Evolutionary conservation across 2,329 filamentous ascomycete species (phyloP), one percentile per base, ranked within the genome.

Genomic region (Clarireedia hainanense): DNA sequence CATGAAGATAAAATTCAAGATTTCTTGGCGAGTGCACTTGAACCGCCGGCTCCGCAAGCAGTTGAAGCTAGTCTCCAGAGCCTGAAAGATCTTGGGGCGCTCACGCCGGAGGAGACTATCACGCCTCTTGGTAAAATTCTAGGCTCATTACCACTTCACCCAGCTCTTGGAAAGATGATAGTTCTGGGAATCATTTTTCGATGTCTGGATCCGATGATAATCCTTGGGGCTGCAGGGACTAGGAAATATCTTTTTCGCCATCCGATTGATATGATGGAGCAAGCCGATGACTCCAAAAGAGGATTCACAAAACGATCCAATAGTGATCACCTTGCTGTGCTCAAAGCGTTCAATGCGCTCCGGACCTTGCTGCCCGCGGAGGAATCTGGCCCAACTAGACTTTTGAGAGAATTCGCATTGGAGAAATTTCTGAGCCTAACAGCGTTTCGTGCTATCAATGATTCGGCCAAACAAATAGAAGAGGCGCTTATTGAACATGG

Each of bases 111-210:
- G 49, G 86, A 89, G 64, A 72, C 74, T 0, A 76, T 97, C 36
- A 97, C 92, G 0, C 89, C 90, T 3, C 82, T 99, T 47, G 94
- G 94, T 23, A 84, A 86, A 50, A 91, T 96, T 70, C 77, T 97
- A 15, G 85, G 90, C 26, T 88, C 92, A 80, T 88, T 99, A 47
- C 94, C 94, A 0, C 87, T 92, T 1, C 91, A 96, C 65, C 77
- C 97, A 42, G 82, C 91, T 26, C 91, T 91, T 68, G 89, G 88
- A 47, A 97, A 97, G 72, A 78, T 99, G 47, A 88, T 97, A 77
- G 87, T 99, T 3, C 95, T 94, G 66, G 94, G 92, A 7, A 87
- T 89, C 14, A 90, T 94, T 46, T 96, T 97, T 64, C 88, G 88
- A 43, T 96, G 91, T 65, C 78, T 97, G 10, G 90, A 96, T 64